Base-by-base conservation (phyloP, 805 yeast genomes). In the Wickerhamiella alocasiicola region DNA sequence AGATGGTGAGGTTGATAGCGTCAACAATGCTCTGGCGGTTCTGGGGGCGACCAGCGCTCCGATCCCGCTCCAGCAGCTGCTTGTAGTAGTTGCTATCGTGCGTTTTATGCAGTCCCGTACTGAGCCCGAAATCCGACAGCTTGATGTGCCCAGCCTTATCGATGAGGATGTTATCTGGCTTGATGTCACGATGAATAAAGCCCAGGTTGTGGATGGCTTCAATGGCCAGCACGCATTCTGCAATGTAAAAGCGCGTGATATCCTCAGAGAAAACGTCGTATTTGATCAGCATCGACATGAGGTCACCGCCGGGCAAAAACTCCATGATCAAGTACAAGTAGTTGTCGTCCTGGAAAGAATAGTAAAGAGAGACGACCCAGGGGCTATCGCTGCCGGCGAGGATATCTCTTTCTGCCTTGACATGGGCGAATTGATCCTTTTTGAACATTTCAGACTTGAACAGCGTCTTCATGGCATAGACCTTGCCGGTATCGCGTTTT, bases 231-330 rank as follows among this genome's bases (percentile, higher is more conserved):
- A 85, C 94, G 68, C 95, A 85, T 60, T 85, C 96, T 2, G 96
- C 95, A 78, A 85, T 84, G 61, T 87, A 85, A 58, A 85, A 85
- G 48, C 95, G 67, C 9, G 70, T 66, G 40, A 85, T 84, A 58
- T 85, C 96, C 57, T 85, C 96, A 3, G 94, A 79, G 56, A 85
- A 85, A 25, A 84, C 78, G 56, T 85, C 94, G 81, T 94, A 84
- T 62, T 88, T 78, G 59, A 85, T 85, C 53, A 85, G 70, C 95
- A 87, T 84, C 1, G 95, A 85, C 96, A 85, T 85, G 52, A 80
- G 64, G 56, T 80, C 91, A 19, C 91, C 91, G 31, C 91, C 91
- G 2, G 91, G 88, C 47, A 73, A 69, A 55, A 77, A 78, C 57
- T 80, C 91, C 87, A 81, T 81, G 51, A 81, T 81, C 50, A 81